A percentile compares a stretch with the other conserved stretches of the same genome.
phyloP scores from a whole-genome alignment of 495 filamentous ascomycete genomes.

The Neurospora intermedia region DNA sequence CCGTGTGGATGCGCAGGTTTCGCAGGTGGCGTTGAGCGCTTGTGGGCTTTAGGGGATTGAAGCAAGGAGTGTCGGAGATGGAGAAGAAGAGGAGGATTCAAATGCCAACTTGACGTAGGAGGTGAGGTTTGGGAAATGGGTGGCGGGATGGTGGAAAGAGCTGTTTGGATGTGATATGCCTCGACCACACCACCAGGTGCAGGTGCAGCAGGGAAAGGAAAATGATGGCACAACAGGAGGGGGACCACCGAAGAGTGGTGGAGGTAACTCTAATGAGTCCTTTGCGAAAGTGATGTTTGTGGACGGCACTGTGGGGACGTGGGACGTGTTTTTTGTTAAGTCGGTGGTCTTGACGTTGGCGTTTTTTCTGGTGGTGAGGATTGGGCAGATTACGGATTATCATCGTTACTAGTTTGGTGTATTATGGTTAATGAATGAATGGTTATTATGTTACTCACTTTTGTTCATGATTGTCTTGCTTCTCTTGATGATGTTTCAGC shows the following conservation, averaged over 20 bases:
- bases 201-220: too few relatives aligned
- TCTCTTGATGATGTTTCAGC: neutral
- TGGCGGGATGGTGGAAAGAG: neutral
- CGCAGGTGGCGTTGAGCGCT: conserved; percentile 27
- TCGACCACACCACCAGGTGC: too few relatives aligned
- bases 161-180: too few relatives aligned
- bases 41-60: conserved; percentile 12
- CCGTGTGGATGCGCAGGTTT: conserved; percentile 41
- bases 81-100: neutral
- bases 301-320: neutral
- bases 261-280: too few relatives aligned
- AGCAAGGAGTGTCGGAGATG: too few relatives aligned
- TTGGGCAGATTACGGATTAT: neutral
- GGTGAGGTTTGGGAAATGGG: neutral
- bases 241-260: too few relatives aligned
- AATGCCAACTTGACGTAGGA: neutral
- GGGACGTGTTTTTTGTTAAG: neutral
- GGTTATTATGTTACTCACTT: neutral
- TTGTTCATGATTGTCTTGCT: neutral
- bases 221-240: too few relatives aligned
- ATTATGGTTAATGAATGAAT: neutral
- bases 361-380: neutral
- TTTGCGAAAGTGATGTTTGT: neutral
- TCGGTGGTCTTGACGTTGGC: neutral
- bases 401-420: neutral